Percentiles rank a stretch among this genome's conserved stretches.
Conservation (phyloP, 768 basidiomycete genomes). For the Mycena floridula region DNA sequence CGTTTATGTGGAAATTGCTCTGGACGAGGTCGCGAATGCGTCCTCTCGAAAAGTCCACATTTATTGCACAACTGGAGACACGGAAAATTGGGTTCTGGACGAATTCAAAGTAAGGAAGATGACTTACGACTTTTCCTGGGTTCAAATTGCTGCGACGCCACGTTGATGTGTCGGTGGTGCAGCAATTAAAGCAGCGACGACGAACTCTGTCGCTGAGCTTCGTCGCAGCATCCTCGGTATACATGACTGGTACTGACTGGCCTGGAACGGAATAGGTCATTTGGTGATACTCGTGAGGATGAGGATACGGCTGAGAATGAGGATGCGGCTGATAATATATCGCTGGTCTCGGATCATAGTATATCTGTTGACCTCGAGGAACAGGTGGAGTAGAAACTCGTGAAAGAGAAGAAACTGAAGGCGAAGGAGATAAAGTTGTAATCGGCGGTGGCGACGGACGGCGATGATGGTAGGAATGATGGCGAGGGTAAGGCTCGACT, state of each 20-base stretch:
- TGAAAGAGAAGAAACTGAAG: neutral
- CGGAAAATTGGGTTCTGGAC: no score
- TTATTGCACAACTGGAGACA: slow-evolving; percentile 68
- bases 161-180: slow-evolving; percentile 78
- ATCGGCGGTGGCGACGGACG: neutral
- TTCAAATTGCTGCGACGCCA: slow-evolving; percentile 74
- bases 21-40: slow-evolving; percentile 71
- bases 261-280: neutral
- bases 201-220: slow-evolving; percentile 75
- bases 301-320: no score
- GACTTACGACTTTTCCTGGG: slow-evolving; percentile 85
- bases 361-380: neutral
- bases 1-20: slow-evolving; percentile 80
- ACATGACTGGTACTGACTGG: slow-evolving; percentile 10
- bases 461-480: neutral
- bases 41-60: no score
- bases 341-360: no score
- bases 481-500: neutral
- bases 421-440: neutral
- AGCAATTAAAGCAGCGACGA: slow-evolving; percentile 78
- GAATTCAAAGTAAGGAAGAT: no score
- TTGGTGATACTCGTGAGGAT: neutral
- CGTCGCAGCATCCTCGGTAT: slow-evolving; percentile 77
- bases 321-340: no score
- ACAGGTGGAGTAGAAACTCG: neutral